These are phyloP conservation scores for Cryptococcus sp. DNA, from an alignment of 1,284 basidiomycete species.

Conservation along the genomic window DNA sequence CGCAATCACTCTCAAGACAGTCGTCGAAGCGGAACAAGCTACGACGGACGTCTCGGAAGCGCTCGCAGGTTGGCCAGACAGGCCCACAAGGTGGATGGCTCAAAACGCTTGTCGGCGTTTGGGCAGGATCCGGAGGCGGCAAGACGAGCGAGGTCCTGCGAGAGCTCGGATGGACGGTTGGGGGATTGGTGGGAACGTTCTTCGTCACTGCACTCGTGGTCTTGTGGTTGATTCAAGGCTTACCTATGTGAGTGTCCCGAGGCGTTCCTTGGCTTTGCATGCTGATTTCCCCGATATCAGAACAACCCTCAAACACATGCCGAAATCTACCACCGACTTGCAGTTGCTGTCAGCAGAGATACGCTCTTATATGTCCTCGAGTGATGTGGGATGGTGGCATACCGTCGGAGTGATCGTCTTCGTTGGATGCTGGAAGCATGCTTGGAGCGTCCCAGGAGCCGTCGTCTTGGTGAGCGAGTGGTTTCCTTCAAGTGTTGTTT, in stretches of 20 bases:
- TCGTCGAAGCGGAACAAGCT: slow-evolving; percentile 12
- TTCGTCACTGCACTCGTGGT: slow-evolving; percentile 46
- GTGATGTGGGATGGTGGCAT: slow-evolving; percentile 50
- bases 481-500: background rate
- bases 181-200: slow-evolving; percentile 43
- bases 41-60: slow-evolving; percentile 11
- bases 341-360: slow-evolving; percentile 53
- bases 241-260: slow-evolving; percentile 50
- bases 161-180: slow-evolving; percentile 52
- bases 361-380: slow-evolving; percentile 48
- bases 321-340: slow-evolving; percentile 52
- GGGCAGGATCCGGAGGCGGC: slow-evolving; percentile 29
- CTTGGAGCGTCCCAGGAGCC: slow-evolving; percentile 89
- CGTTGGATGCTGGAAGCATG: slow-evolving; percentile 89
- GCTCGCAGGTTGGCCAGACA: background rate
- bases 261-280: background rate
- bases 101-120: slow-evolving; percentile 16
- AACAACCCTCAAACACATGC: slow-evolving; percentile 49
- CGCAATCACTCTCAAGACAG: slow-evolving; percentile 38
- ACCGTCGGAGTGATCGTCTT: slow-evolving; percentile 73
- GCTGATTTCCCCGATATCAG: slow-evolving; percentile 16
- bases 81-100: slow-evolving; percentile 20
- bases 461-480: slow-evolving; percentile 71
- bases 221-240: slow-evolving; percentile 41
- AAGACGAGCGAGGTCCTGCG: slow-evolving; percentile 47